Base-by-base conservation (phyloP, 2,329 filamentous ascomycete genomes). In the Teratosphaeria epicoccoides region DNA sequence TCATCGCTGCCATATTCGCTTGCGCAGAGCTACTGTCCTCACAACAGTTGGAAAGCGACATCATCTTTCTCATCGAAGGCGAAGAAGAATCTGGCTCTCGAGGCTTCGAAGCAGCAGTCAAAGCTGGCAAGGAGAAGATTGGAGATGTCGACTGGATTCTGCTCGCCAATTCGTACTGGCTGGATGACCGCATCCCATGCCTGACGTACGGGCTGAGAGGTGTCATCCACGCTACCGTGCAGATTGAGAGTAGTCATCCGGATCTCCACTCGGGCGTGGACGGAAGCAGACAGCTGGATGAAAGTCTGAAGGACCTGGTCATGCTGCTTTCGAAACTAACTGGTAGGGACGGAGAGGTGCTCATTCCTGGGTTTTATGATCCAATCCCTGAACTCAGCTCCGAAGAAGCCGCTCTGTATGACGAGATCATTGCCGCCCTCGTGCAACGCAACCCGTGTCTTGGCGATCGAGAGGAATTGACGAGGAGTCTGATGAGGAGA, bases 261-360 rank as follows among this genome's bases (percentile, higher is more conserved):
- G 93, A 98, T 68, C 78, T 95, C 1, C 93, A 98, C 69, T 95
- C 88, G 55, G 93, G 93, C 62, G 91, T 98, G n/a, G 91, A 97
- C 63, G 93, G 93, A 37, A 95, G 89, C 55, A 83, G 87, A 55
- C 80, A 94, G 71, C 81, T 93, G 54, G 88, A 95, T 54, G 93
- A 98, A 65, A 88, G 91, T 0, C 74, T 97, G 7, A 95, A 94
- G 40, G 93, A 98, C 66, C 76, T 98, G 1, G 90, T 94, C 2
- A 78, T 86, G 56, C 75, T 97, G 1, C 76, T 98, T 4, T 82
- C 87, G 1, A 89, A 82, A 49, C 76, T 98, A 37, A 93, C 94
- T 50, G 88, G 88, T 0, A 79, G 78, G 0, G 82, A 85, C 46
- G 95, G 94, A 57, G 80, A 81, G 20, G 83, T 98, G 51, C 83